Evolutionary conservation across 2,329 filamentous ascomycete genomes (phyloP).

Genomic region (Colletotrichum sp.): DNA sequence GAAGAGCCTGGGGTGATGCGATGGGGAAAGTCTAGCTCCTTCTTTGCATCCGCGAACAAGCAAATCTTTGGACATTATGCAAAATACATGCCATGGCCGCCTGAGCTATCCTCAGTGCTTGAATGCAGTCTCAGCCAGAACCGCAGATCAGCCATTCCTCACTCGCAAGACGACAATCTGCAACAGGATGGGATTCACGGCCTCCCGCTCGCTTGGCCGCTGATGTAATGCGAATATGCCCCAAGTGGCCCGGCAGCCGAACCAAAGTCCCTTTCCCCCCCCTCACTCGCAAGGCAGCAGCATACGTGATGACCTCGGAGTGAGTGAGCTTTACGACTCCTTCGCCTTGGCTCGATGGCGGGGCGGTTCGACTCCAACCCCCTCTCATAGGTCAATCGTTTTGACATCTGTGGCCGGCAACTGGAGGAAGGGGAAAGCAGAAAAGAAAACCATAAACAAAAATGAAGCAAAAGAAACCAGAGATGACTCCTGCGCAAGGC

Average conservation of each 20-base stretch:
- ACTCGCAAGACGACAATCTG: neutral
- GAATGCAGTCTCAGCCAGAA: neutral
- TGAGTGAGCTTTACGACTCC: neutral
- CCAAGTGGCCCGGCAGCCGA: neutral
- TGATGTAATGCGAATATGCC: neutral
- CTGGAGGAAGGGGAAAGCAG: neutral
- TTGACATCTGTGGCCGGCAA: neutral
- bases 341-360: neutral
- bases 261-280: neutral
- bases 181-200: neutral
- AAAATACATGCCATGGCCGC: neutral
- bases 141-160: neutral
- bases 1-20: neutral
- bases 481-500: neutral
- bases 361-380: neutral
- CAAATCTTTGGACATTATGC: neutral
- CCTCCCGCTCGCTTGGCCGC: neutral
- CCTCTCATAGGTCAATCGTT: neutral
- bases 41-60: neutral
- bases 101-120: neutral
- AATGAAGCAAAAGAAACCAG: neutral
- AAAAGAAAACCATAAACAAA: neutral
- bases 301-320: neutral
- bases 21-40: neutral
- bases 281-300: neutral